Conservation (phyloP, 352 stramenopile genomes). For the Aphanomyces cochlioides region DNA sequence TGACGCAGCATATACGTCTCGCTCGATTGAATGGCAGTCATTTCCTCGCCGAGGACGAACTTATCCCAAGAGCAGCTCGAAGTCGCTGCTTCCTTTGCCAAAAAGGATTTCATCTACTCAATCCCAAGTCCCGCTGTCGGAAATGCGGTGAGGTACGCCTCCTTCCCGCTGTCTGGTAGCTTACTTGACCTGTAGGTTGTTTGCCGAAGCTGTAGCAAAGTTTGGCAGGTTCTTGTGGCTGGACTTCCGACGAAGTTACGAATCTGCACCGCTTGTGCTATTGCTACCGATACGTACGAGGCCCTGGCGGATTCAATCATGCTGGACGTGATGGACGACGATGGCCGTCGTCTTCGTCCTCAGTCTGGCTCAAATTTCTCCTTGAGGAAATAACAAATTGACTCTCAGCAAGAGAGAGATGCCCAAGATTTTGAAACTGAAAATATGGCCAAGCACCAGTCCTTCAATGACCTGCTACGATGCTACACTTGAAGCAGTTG, state of each 20-base stretch:
- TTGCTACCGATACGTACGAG: neutral
- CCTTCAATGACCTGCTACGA: too few relatives aligned
- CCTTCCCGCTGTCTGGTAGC: neutral
- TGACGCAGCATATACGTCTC: slow-evolving; percentile 50
- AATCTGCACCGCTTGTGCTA: neutral
- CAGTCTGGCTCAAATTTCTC: too few relatives aligned
- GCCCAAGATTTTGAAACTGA: too few relatives aligned
- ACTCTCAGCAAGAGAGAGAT: too few relatives aligned
- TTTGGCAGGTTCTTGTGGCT: slow-evolving; percentile 36
- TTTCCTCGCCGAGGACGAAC: slow-evolving; percentile 63
- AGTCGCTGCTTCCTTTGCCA: slow-evolving; percentile 57
- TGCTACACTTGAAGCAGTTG: too few relatives aligned
- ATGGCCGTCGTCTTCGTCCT: too few relatives aligned
- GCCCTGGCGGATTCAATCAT: too few relatives aligned
- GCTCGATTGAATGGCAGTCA: slow-evolving; percentile 44
- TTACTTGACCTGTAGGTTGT: neutral
- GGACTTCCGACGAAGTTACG: neutral
- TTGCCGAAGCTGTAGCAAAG: neutral
- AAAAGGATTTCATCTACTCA: slow-evolving; percentile 52
- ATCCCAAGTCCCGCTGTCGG: slow-evolving; percentile 53
- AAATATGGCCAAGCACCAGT: too few relatives aligned
- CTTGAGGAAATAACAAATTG: too few relatives aligned
- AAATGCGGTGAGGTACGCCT: slow-evolving; percentile 59
- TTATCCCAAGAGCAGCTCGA: slow-evolving; percentile 54
- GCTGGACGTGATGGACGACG: too few relatives aligned